These are phyloP conservation scores for Chaetomiaceae sp. DNA, from an alignment of 2,329 filamentous ascomycete species.

Conservation along the genomic window DNA sequence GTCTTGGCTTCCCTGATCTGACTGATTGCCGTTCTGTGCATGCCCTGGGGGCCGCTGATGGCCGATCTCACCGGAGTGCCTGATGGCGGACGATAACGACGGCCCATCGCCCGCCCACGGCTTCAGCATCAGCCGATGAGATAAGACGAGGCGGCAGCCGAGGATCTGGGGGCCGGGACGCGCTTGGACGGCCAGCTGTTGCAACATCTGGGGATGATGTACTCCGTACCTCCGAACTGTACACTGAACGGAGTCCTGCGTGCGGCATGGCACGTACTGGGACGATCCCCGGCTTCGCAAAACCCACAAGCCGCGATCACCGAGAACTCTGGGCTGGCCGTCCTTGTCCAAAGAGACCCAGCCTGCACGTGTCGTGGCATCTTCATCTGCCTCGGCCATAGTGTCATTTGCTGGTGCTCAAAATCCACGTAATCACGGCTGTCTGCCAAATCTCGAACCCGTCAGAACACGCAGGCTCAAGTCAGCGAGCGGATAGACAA, in stretches of 20 bases:
- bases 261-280: conserved; percentile 1
- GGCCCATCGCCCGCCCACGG: not conserved
- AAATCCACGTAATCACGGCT: too few relatives aligned
- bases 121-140: not conserved
- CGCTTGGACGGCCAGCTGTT: conserved; percentile 7
- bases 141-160: conserved; percentile 7
- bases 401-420: too few relatives aligned
- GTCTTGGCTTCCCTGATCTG: conserved; percentile 9
- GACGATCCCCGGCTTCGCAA: conserved; percentile 1
- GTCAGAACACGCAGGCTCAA: too few relatives aligned
- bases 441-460: too few relatives aligned
- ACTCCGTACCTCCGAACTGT: too few relatives aligned
- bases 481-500: too few relatives aligned
- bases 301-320: conserved; percentile 4
- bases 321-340: not conserved
- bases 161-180: conserved; percentile 8
- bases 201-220: conserved; percentile 16
- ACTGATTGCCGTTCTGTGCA: not conserved
- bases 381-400: conserved; percentile 6
- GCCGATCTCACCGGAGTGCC: not conserved
- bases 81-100: conserved; percentile 3
- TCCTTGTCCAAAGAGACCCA: not conserved
- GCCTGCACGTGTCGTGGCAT: not conserved
- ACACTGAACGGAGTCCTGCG: too few relatives aligned
- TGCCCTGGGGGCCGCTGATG: conserved; percentile 1